Evolutionary conservation across 257 asterid species (phyloP).

Genomic region (Nicotiana obtusifolia): DNA sequence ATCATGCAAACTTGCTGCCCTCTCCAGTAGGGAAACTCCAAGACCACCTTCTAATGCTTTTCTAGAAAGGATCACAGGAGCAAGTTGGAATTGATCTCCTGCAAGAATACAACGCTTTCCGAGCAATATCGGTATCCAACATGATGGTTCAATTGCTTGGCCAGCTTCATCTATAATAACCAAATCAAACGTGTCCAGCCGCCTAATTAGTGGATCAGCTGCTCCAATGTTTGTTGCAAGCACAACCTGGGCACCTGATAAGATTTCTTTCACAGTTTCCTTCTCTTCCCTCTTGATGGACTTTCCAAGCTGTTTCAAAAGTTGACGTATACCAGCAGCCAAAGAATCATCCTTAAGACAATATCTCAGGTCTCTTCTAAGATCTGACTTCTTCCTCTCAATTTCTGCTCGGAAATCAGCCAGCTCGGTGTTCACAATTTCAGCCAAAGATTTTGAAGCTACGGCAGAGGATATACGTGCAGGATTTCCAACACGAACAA

Average conservation of each 20-base stretch:
- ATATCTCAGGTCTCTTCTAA: constrained; percentile 77
- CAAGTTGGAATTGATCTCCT: constrained; percentile 91
- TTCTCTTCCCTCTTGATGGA: constrained; percentile 89
- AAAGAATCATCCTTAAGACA: constrained; percentile 90
- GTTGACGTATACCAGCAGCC: constrained; percentile 98
- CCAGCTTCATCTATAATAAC: constrained; percentile 93
- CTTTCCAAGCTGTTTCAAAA: constrained; percentile 87
- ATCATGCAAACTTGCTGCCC: constrained; percentile 66
- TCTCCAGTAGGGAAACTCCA: constrained; percentile 74
- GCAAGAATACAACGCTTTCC: constrained; percentile 95
- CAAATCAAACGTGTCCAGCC: constrained; percentile 67
- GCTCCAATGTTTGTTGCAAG: constrained; percentile 93
- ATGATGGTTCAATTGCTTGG: constrained; percentile 96
- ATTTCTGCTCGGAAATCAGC: constrained; percentile 66
- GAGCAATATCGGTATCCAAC: constrained; percentile 92
- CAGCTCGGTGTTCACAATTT: constrained; percentile 69
- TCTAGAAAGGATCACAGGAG: constrained; percentile 90
- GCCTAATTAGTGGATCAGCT: constrained; percentile 86
- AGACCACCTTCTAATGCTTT: constrained; percentile 91
- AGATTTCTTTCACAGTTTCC: constrained; percentile 76
- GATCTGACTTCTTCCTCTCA: constrained; percentile 82
- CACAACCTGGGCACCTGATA: constrained; percentile 78
- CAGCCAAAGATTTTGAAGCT: constrained; percentile 79
- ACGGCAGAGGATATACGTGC: constrained; percentile 79
- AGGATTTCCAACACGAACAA: constrained; percentile 92